Base-by-base conservation (phyloP, 1,284 basidiomycete genomes). In the Tetrapyrgos nigripes region DNA sequence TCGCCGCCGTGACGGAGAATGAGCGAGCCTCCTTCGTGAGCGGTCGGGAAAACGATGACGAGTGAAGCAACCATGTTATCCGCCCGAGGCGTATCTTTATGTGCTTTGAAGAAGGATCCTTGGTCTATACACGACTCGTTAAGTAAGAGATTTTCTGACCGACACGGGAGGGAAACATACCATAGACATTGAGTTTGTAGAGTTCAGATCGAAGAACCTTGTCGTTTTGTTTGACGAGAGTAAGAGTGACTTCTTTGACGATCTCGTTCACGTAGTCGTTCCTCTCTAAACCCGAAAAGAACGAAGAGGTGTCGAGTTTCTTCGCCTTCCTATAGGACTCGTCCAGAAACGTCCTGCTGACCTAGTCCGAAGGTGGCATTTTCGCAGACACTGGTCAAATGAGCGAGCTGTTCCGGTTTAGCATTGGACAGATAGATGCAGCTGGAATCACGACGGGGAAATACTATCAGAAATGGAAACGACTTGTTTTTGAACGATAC, bases 31-130 rank as follows among this genome's bases (percentile, higher is more conserved):
- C 81, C 79, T 59, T 75, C 70, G 57, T 83, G 77, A 0, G 64
- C 17, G 0, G 78, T 78, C 17, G 77, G 77, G 58, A 73, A 73
- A 9, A 79, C 70, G 46, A 81, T 56, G 19, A 82, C 75, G 11
- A 82, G 76, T 1, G 80, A 81, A n/a, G 75, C 80, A 50, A 81
- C 76, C 79, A 79, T 80, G 14, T 65, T 67, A 14, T 69, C 60
- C 17, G 64, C 62, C 3, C 73, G 72, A 3, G 77, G 76, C 0
- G 77, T 80, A 55, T 80, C 79, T 47, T 74, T 68, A 66, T 79
- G 78, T 0, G 74, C 48, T 52, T 78, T 78, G 70, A 79, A 80
- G 64, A 80, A 80, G 1, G 71, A 72, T 3, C 72, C 77, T 47
- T 73, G 59, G 11, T 70, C 78, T 80, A 51, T 9, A 27, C 11